Evolutionary conservation across 2,329 filamentous ascomycete species (phyloP), one percentile per base, ranked within the genome.

Genomic region (Bretziella fagacearum): DNA sequence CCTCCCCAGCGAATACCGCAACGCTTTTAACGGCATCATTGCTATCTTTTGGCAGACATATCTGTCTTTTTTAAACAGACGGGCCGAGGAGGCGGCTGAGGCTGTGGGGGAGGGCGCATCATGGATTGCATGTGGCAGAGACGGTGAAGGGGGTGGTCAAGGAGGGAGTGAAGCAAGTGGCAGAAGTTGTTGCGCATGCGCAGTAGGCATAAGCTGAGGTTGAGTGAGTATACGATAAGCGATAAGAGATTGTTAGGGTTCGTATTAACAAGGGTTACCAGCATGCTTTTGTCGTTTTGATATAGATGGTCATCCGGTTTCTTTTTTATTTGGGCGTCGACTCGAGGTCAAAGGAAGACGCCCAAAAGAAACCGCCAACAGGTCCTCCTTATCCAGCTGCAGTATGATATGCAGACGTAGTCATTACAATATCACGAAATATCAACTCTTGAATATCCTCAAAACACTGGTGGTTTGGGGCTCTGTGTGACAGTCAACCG

Each of bases 31-130:
- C 0, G 84, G 83, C 1, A 64, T 81, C 5, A 72, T 93, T 53
- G 84, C 84, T 1, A 80, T 94, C 44, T 83, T 82, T 0, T 95
- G 87, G 87, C 87, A 94, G 70, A 86, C 84, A 1, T 95, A 94
- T 67, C 58, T 95, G 55, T 84, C 79, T 54, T 82, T 77, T 61
- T 62, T 93, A 56, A 93, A 93, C 56, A 71, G 80, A 56, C 66
- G 67, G 52, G 84, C 83, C 1, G 84, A 85, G 59, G 65, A 66
- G 42, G 65, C 53, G 20, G 54, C 46, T 11, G 49, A 46, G 22
- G 33, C 36, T 35, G 36, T 23, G n/a, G 48, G n/a, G 44, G n/a
- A 44, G 36, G 20, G 8, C 30, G 6, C 36, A 39, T 39, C 36
- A 39, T 39, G 36, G 36, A 10, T 39, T 39, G 17, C 33, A 47